Percentiles rank a stretch among this genome's conserved stretches.
Conservation (phyloP, 2,329 filamentous ascomycete genomes). For the Monosporascus sp. region DNA sequence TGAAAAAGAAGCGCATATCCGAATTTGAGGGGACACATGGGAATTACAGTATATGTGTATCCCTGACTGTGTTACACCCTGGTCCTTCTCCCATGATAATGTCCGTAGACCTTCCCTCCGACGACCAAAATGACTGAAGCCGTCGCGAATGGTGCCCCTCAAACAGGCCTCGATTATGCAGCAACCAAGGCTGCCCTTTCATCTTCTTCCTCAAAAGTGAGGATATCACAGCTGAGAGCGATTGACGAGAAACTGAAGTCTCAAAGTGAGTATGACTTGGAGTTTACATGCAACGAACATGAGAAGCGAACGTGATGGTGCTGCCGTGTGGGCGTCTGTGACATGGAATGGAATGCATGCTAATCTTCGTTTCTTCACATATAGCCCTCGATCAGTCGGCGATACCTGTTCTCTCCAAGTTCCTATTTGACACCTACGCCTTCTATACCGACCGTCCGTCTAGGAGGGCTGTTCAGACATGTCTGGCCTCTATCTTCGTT, state of each 20-base stretch:
- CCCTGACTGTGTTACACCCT: background rate
- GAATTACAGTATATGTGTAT: no score
- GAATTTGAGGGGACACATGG: no score
- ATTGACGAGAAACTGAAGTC: slow-evolving; percentile 53
- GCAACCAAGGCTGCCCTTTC: slow-evolving; percentile 45
- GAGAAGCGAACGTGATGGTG: no score
- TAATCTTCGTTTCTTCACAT: slow-evolving; percentile 5
- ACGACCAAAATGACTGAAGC: slow-evolving; percentile 45
- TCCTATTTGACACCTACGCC: slow-evolving; percentile 82
- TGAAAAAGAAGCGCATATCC: background rate
- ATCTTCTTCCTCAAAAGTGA: slow-evolving; percentile 55
- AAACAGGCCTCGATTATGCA: slow-evolving; percentile 43
- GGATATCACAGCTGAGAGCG: slow-evolving; percentile 48
- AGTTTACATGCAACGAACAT: background rate
- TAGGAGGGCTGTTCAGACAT: slow-evolving; percentile 75
- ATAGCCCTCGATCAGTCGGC: slow-evolving; percentile 43
- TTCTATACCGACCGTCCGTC: slow-evolving; percentile 83
- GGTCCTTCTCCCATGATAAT: slow-evolving; percentile 25
- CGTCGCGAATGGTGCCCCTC: slow-evolving; percentile 34
- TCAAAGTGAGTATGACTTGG: slow-evolving; percentile 39
- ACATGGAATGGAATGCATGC: slow-evolving; percentile 5
- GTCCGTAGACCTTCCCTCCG: slow-evolving; percentile 27
- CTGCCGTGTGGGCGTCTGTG: background rate
- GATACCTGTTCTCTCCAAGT: slow-evolving; percentile 53
- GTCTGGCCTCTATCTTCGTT: slow-evolving; percentile 63